Base-by-base conservation (phyloP, 2,329 filamentous ascomycete genomes). In the Arthrobotrys megalospora region DNA sequence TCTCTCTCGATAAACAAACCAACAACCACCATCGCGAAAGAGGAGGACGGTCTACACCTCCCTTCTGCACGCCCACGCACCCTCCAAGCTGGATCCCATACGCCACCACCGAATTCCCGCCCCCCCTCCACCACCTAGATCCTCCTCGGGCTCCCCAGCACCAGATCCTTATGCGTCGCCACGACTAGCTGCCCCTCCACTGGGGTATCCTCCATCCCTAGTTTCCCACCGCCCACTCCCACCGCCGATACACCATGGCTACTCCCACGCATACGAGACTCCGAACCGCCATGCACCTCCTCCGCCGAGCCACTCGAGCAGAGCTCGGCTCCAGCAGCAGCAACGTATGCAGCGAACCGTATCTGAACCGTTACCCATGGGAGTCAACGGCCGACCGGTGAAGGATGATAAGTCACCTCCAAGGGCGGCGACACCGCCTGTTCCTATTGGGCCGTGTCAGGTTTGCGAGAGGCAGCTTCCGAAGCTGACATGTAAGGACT, bases 391-490 rank as follows among this genome's bases (percentile, higher is more conserved):
- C 69, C 76, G 70, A 69, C 64, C 69, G 53, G 16, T 10, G 10
- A 70, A 38, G 7, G 69, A 65, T 45, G 69, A 71, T 34, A 65
- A 70, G n/a, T 68, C 76, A n/a, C 69, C 76, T 28, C 75, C 67
- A 19, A 53, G 67, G 19, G 50, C 75, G n/a, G 62, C 75, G 19
- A 63, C 41, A 12, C 75, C 75, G 5, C 69, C 76, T n/a, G 60
- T 45, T n/a, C 76, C 69, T 19, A 28, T 58, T 10, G 76, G 76
- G 8, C 68, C 69, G 0, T 82, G 81, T 58, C 72, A 76, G 38
- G 78, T 82, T 32, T 82, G 81, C 70, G 79, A 81, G 21, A 53
- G 73, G 64, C 76, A 81, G 16, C 76, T 78, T 34, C 45, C 71
- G n/a, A 73, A 69, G 36, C 58, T 82, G 28, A 80, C 68, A 24